Evolutionary conservation across 805 yeast species (phyloP).

Genomic region (Kazachstania viticola): DNA sequence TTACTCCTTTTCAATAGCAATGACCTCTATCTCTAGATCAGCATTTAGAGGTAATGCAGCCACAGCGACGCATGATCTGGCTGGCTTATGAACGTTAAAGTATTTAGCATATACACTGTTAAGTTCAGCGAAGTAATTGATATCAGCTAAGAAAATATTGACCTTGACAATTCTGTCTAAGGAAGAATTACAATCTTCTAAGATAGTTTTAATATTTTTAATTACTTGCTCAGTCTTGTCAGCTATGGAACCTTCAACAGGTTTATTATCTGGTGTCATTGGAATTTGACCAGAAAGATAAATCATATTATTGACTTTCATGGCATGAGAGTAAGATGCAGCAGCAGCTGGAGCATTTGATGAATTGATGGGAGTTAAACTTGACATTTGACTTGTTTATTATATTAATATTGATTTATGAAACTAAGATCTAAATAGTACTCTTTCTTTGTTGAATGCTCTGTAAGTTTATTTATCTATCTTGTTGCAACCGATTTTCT

Average conservation of each 20-base stretch:
- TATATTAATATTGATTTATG: too few relatives aligned
- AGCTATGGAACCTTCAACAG: constrained; percentile 63
- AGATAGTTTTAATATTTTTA: constrained; percentile 55
- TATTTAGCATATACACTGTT: constrained; percentile 74
- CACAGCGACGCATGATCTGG: constrained; percentile 97
- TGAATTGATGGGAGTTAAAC: constrained; percentile 43
- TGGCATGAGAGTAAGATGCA: constrained; percentile 92
- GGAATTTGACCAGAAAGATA: constrained; percentile 96
- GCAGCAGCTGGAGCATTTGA: constrained; percentile 90
- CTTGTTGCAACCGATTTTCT: too few relatives aligned
- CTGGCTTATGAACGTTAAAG: constrained; percentile 75
- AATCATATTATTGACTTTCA: constrained; percentile 77
- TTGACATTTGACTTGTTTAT: too few relatives aligned
- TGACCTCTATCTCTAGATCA: constrained; percentile 77
- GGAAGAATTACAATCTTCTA: constrained; percentile 77
- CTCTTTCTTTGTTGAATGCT: too few relatives aligned
- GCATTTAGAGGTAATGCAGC: constrained; percentile 81
- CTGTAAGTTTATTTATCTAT: too few relatives aligned
- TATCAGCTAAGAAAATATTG: constrained; percentile 84
- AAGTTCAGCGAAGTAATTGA: constrained; percentile 73
- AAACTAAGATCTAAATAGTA: too few relatives aligned
- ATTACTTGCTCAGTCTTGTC: constrained; percentile 71
- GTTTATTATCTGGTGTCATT: constrained; percentile 68
- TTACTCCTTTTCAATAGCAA: constrained; percentile 59
- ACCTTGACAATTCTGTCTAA: constrained; percentile 76